Percentiles rank a stretch among this genome's conserved stretches.
phyloP scores from a whole-genome alignment of 2,329 filamentous ascomycete genomes.

The Colletotrichum sidae region DNA sequence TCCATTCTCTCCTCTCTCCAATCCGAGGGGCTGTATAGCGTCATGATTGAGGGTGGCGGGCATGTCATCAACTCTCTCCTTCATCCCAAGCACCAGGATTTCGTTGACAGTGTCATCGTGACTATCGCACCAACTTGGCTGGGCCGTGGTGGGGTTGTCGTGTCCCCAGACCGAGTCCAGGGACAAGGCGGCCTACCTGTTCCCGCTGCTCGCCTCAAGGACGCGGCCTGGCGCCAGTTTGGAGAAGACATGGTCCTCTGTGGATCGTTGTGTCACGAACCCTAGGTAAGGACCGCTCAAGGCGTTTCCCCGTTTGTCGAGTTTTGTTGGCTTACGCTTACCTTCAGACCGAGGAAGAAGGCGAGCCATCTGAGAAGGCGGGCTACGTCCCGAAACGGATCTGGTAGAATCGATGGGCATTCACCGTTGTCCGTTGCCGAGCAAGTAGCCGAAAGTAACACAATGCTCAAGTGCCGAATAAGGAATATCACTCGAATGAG shows the following conservation, averaged over 20 bases:
- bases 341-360: background rate
- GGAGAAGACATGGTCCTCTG: constrained; percentile 88
- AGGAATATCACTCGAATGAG: constrained; percentile 26
- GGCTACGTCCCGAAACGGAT: background rate
- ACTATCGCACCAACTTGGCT: constrained; percentile 93
- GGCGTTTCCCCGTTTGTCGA: background rate
- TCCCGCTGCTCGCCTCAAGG: constrained; percentile 72
- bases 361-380: background rate
- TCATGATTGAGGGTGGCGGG: constrained; percentile 94
- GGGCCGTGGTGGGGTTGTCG: constrained; percentile 83
- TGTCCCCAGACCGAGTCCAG: constrained; percentile 73
- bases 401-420: background rate
- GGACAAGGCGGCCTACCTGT: constrained; percentile 63
- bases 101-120: constrained; percentile 83
- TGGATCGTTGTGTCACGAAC: constrained; percentile 63
- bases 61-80: constrained; percentile 85
- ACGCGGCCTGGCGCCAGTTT: constrained; percentile 80
- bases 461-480: constrained; percentile 8
- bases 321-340: constrained; percentile 6
- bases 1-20: constrained; percentile 70
- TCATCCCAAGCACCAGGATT: constrained; percentile 65
- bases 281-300: constrained; percentile 10
- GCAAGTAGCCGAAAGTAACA: constrained; percentile 12
- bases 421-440: constrained; percentile 20
- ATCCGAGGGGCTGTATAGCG: constrained; percentile 73